A percentile compares a stretch with the other conserved stretches of the same genome.
These are phyloP conservation scores for Candida rishiriensis DNA, from an alignment of 805 yeast species.

Conservation along the genomic window DNA sequence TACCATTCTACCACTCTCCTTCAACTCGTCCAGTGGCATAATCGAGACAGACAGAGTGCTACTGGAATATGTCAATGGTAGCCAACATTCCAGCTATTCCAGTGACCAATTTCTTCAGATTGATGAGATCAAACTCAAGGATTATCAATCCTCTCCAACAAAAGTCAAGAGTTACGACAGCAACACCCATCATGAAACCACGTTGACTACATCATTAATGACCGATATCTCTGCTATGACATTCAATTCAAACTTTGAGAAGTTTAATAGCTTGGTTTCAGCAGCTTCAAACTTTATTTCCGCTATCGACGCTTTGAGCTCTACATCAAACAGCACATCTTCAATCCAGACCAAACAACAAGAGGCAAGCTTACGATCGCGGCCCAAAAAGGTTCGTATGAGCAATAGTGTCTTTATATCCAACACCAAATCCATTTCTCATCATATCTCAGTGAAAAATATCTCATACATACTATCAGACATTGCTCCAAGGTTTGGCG, in stretches of 20 bases:
- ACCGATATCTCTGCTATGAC: constrained; percentile 23
- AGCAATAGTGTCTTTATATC: constrained; percentile 23
- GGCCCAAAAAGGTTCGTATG: constrained; percentile 18
- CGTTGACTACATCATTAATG: constrained; percentile 11
- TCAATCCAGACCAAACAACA: background rate
- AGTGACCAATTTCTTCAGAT: constrained; percentile 20
- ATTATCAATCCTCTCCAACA: background rate
- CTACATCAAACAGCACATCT: background rate
- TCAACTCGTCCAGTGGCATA: constrained; percentile 30
- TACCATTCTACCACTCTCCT: constrained; percentile 41
- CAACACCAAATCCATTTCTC: constrained; percentile 10
- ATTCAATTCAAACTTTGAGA: constrained; percentile 23
- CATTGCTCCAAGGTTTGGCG: constrained; percentile 32
- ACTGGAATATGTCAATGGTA: constrained; percentile 13
- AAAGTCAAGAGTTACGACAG: constrained; percentile 23
- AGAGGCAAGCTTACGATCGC: no score
- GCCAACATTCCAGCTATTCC: constrained; percentile 1
- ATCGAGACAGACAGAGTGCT: constrained; percentile 33
- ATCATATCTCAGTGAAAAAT: constrained; percentile 11
- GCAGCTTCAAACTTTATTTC: constrained; percentile 6
- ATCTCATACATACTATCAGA: constrained; percentile 12
- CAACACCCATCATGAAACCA: constrained; percentile 26
- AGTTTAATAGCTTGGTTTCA: constrained; percentile 24
- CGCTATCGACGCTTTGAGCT: background rate
- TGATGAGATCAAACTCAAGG: constrained; percentile 16